Conservation (phyloP, 805 yeast genomes). For the Candida silvicultrix region DNA sequence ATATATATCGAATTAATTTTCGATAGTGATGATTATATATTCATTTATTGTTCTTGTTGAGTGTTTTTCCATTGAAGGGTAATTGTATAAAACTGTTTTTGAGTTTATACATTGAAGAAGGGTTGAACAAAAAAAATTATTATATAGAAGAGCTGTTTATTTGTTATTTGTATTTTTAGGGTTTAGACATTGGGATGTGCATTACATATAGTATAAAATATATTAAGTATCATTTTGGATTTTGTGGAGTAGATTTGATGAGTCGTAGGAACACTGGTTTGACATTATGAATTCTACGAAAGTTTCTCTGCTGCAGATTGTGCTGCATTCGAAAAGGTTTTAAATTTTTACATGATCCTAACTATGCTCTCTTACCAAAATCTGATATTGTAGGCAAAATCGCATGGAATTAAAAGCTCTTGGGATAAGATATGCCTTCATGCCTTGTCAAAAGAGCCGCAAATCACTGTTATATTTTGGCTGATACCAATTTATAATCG, state of each 20-base stretch:
- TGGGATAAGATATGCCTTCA: no score
- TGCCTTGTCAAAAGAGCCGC: no score
- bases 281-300: no score
- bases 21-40: background rate
- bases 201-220: conserved; percentile 2
- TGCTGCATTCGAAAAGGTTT: no score
- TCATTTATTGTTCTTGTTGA: background rate
- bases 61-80: background rate
- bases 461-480: no score
- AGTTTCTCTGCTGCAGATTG: no score
- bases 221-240: background rate
- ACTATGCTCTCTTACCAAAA: no score
- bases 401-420: no score
- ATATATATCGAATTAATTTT: background rate
- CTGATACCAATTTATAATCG: no score
- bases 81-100: background rate
- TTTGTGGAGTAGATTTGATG: background rate
- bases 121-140: conserved; percentile 4
- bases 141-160: conserved; percentile 13
- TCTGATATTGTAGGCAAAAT: no score
- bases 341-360: no score
- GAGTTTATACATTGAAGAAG: background rate
- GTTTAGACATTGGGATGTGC: conserved; percentile 19
- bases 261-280: no score
- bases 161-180: conserved; percentile 13